Percentiles rank a stretch among this genome's conserved stretches.
phyloP scores from a whole-genome alignment of 192 early-diverging fungal genomes.

The Lobosporangium transversale region DNA sequence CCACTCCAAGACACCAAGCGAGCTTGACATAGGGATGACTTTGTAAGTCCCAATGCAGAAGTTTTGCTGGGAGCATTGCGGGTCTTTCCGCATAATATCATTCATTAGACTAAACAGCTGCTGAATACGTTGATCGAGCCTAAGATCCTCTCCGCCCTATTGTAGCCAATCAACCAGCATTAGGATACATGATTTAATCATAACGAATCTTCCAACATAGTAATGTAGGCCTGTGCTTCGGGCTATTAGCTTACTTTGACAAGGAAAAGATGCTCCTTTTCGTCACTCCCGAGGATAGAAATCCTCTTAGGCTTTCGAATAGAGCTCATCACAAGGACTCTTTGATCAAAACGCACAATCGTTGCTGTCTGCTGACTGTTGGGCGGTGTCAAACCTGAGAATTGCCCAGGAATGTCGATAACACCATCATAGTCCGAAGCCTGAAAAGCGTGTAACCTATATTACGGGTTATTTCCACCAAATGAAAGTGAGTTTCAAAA shows the following conservation, averaged over 20 bases:
- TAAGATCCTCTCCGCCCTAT: conserved; percentile 84
- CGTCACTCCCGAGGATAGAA: conserved; percentile 77
- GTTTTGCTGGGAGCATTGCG: conserved; percentile 62
- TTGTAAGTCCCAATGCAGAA: conserved; percentile 77
- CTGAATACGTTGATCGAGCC: conserved; percentile 81
- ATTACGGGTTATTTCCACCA: too few relatives aligned
- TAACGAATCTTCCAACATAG: too few relatives aligned
- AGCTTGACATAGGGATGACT: conserved; percentile 69
- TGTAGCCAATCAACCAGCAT: too few relatives aligned
- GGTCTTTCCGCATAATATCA: conserved; percentile 63
- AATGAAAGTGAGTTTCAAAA: too few relatives aligned
- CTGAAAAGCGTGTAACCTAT: conserved; percentile 42
- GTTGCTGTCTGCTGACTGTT: conserved; percentile 62
- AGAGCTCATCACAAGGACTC: conserved; percentile 73
- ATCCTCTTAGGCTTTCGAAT: conserved; percentile 78
- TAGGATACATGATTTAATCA: too few relatives aligned
- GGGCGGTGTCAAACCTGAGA: conserved; percentile 66
- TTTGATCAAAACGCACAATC: conserved; percentile 70
- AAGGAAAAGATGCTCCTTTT: conserved; percentile 75
- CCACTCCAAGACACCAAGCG: conserved; percentile 83
- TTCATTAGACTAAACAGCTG: conserved; percentile 87
- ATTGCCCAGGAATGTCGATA: conserved; percentile 84
- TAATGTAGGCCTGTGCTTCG: too few relatives aligned
- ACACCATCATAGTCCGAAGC: conserved; percentile 47
- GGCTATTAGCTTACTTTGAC: conserved; percentile 68